A percentile compares a stretch with the other conserved stretches of the same genome.
Conservation (phyloP, 2,329 filamentous ascomycete genomes). For the Colletotrichum cereale region DNA sequence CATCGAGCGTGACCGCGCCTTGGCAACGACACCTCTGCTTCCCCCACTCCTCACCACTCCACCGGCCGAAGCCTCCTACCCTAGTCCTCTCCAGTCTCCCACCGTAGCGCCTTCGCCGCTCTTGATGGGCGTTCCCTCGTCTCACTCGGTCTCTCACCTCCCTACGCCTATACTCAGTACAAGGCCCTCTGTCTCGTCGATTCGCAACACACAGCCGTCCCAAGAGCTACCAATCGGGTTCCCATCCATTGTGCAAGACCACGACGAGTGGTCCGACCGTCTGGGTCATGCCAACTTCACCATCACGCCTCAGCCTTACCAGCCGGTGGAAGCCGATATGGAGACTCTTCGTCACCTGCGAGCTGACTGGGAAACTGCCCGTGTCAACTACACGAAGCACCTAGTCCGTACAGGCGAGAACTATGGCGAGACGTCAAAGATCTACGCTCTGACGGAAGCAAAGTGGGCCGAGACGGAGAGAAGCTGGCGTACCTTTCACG, state of each 20-base stretch:
- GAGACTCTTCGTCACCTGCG: constrained; percentile 73
- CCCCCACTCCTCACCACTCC: constrained; percentile 81
- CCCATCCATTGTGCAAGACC: constrained; percentile 74
- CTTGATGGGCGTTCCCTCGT: constrained; percentile 54
- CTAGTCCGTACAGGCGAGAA: constrained; percentile 90
- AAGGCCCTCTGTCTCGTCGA: constrained; percentile 72
- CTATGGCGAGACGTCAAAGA: constrained; percentile 90
- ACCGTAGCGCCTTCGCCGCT: constrained; percentile 73
- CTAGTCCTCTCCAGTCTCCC: constrained; percentile 90
- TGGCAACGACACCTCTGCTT: constrained; percentile 85
- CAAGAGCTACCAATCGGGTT: constrained; percentile 66
- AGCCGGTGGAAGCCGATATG: constrained; percentile 72
- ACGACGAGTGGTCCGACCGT: constrained; percentile 85
- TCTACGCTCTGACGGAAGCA: constrained; percentile 84
- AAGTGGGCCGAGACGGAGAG: constrained; percentile 89
- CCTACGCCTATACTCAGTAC: constrained; percentile 74
- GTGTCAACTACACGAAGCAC: constrained; percentile 90
- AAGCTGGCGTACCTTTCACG: constrained; percentile 79
- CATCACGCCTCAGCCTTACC: constrained; percentile 85
- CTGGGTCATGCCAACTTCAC: constrained; percentile 95
- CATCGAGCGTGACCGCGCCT: constrained; percentile 68
- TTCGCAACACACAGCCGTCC: constrained; percentile 58
- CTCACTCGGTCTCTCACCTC: constrained; percentile 60
- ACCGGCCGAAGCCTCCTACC: constrained; percentile 67
- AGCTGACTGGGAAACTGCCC: constrained; percentile 84